Percentiles rank a stretch among this genome's conserved stretches.
Evolutionary conservation across 176 grass and related monocot species (phyloP).

Genomic region (Triticum monococcum): DNA sequence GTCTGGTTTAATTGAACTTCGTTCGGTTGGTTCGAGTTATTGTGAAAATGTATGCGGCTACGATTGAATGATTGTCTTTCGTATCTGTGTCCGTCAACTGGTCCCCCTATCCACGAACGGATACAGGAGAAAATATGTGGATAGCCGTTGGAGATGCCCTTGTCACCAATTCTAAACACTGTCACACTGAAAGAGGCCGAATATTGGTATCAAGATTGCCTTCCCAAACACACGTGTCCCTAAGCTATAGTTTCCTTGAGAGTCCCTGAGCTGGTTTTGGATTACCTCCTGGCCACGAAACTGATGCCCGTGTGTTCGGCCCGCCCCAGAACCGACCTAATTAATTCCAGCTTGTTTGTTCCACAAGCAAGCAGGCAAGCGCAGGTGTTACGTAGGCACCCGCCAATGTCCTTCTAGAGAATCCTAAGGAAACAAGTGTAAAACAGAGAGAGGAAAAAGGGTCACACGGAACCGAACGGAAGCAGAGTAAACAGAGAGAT

Average conservation of each 20-base stretch:
- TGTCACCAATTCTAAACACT: no score
- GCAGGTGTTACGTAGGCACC: not conserved
- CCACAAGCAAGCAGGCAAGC: constrained; percentile 53
- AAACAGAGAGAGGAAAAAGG: not conserved
- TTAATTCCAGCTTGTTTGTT: constrained; percentile 19
- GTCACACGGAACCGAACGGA: not conserved
- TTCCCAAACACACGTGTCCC: not conserved
- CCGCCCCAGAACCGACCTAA: not conserved
- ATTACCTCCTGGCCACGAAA: constrained; percentile 11
- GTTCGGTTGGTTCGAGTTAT: no score
- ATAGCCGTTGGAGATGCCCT: no score
- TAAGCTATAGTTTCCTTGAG: not conserved
- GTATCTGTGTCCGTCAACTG: no score
- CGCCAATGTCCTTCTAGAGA: not conserved
- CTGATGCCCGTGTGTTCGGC: not conserved
- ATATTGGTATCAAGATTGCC: no score
- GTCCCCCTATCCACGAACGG: no score
- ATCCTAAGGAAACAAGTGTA: not conserved
- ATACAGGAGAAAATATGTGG: no score
- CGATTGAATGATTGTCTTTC: no score
- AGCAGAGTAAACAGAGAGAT: not conserved
- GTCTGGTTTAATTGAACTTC: no score
- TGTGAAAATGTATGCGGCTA: no score
- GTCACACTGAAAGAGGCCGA: no score
- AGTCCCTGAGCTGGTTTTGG: not conserved